Conservation (phyloP, 768 basidiomycete genomes). For the Serendipita sp. region DNA sequence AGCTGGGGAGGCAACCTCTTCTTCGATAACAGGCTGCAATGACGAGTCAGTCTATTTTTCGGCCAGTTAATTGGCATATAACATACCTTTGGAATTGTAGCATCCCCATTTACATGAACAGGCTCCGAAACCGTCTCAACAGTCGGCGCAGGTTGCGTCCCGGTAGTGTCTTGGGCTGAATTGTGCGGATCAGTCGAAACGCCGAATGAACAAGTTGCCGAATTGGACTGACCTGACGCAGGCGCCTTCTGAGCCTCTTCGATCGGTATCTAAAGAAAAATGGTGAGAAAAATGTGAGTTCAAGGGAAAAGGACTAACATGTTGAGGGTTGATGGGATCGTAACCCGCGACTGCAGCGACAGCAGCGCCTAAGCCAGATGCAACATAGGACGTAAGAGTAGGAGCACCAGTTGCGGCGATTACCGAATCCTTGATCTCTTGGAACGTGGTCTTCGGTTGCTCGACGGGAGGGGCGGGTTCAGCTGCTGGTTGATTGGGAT, state of each 20-base stretch:
- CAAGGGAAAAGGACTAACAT: not conserved
- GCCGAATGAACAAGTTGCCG: not conserved
- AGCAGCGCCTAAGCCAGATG: not conserved
- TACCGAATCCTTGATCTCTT: not conserved
- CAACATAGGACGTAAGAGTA: not conserved
- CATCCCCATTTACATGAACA: not conserved
- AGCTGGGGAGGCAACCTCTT: not conserved
- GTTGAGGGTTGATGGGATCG: conserved; percentile 4
- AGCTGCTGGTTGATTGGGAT: too few species aligned
- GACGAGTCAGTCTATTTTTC: not conserved
- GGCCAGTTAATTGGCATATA: not conserved
- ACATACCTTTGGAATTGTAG: not conserved
- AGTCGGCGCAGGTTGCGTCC: not conserved
- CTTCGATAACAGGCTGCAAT: not conserved
- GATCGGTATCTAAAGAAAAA: not conserved
- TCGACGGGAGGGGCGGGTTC: not conserved
- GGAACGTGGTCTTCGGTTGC: not conserved
- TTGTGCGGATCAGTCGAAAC: not conserved
- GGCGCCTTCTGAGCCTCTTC: not conserved
- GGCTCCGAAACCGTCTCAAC: not conserved
- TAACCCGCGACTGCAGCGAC: not conserved
- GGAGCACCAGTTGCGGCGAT: not conserved
- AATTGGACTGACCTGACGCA: not conserved
- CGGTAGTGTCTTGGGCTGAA: not conserved
- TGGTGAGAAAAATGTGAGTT: too few species aligned